These are phyloP conservation scores for Nitzschia sp. DNA, from an alignment of 108 stramenopile species.

Conservation along the genomic window DNA sequence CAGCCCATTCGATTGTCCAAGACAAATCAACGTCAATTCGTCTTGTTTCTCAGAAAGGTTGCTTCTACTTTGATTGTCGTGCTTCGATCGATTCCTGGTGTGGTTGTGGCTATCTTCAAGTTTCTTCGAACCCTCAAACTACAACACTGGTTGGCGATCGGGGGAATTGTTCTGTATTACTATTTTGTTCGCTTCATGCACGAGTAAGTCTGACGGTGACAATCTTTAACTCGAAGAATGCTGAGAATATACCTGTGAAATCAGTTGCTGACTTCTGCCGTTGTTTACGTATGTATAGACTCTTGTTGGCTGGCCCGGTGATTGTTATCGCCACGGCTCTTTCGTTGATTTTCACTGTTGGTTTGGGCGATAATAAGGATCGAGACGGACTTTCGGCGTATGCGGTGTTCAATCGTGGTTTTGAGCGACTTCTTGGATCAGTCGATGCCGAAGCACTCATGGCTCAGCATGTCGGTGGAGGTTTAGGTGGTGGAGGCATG, in stretches of 20 bases:
- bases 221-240: constrained; percentile 13
- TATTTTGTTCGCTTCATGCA: constrained; percentile 37
- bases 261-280: not conserved
- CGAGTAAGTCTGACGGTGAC: constrained; percentile 11
- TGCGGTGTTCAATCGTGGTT: constrained; percentile 81
- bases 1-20: constrained; percentile 69
- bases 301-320: constrained; percentile 67
- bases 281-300: constrained; percentile 1
- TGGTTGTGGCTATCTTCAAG: not conserved
- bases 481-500: constrained; percentile 14
- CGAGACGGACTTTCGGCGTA: constrained; percentile 66
- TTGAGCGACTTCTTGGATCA: constrained; percentile 67
- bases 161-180: constrained; percentile 37
- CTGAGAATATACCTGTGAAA: not conserved
- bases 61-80: not conserved
- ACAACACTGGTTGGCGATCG: constrained; percentile 27
- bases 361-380: constrained; percentile 69
- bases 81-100: constrained; percentile 12
- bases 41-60: not conserved
- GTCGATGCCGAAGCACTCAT: constrained; percentile 75
- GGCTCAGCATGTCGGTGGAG: constrained; percentile 74
- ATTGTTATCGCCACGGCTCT: constrained; percentile 63
- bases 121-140: not conserved
- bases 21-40: not conserved
- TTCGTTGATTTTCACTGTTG: constrained; percentile 66